These are phyloP conservation scores for Picea abies DNA, from an alignment of 83 land plant genomes.

Conservation along the genomic window DNA sequence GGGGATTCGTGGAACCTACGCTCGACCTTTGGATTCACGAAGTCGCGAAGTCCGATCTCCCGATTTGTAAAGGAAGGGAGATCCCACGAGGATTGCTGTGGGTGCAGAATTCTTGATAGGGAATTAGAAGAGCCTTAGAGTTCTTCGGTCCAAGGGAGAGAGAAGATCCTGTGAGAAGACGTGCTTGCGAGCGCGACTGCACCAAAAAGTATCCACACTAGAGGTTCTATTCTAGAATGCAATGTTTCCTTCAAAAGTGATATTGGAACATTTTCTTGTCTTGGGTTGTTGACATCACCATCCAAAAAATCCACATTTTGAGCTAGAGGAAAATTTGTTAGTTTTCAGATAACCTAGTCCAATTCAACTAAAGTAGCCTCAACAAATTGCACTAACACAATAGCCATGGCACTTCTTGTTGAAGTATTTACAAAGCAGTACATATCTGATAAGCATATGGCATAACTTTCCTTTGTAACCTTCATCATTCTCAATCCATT, in stretches of 20 bases:
- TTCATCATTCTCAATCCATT: slow-evolving; percentile 58
- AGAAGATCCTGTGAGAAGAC: too few relatives aligned
- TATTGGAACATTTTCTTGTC: slow-evolving; percentile 15
- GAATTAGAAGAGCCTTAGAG: too few relatives aligned
- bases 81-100: too few relatives aligned
- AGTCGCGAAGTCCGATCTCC: too few relatives aligned
- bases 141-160: too few relatives aligned
- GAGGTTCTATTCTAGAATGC: slow-evolving; percentile 56
- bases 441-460: slow-evolving; percentile 47
- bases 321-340: slow-evolving; percentile 37
- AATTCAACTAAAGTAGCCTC: slow-evolving; percentile 61
- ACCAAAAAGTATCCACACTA: slow-evolving; percentile 47
- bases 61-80: too few relatives aligned
- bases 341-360: slow-evolving; percentile 68
- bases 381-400: slow-evolving; percentile 43
- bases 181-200: too few relatives aligned
- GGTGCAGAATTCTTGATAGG: too few relatives aligned
- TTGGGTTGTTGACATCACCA: not conserved
- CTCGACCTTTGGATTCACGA: too few relatives aligned
- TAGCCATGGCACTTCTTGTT: slow-evolving; percentile 54
- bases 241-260: slow-evolving; percentile 59
- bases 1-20: too few relatives aligned
- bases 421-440: slow-evolving; percentile 56
- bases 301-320: not conserved
- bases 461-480: slow-evolving; percentile 51